These are phyloP conservation scores for Trichophyton rubrum DNA, from an alignment of 2,329 filamentous ascomycete genomes.

Conservation along the genomic window DNA sequence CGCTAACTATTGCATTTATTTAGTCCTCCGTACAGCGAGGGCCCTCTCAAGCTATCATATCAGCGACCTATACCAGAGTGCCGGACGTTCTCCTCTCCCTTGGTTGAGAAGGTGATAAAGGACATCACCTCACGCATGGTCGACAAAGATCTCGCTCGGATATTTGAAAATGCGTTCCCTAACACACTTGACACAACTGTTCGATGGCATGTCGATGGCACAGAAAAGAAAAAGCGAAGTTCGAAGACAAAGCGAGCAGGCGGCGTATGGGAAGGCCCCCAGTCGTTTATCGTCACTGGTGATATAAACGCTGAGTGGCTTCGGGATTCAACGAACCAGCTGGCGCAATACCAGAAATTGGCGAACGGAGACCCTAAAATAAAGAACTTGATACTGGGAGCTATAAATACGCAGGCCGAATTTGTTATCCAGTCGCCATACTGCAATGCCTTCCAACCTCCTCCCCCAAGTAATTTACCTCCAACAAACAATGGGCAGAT, in stretches of 20 bases:
- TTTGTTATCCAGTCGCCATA: conserved; percentile 92
- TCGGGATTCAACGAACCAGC: conserved; percentile 83
- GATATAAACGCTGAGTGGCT: conserved; percentile 92
- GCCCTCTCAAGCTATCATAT: conserved; percentile 67
- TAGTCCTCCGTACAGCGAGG: conserved; percentile 67
- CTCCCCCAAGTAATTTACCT: conserved; percentile 63
- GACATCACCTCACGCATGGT: conserved; percentile 68
- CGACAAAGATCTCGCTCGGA: conserved; percentile 73
- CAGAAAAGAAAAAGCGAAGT: conserved; percentile 26
- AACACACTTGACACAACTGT: conserved; percentile 85
- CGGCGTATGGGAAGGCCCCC: conserved; percentile 65
- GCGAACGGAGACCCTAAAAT: conserved; percentile 70
- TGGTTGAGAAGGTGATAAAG: conserved; percentile 77
- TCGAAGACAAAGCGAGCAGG: conserved; percentile 30
- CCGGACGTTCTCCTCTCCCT: conserved; percentile 75
- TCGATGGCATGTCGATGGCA: conserved; percentile 66
- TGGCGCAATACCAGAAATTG: conserved; percentile 76
- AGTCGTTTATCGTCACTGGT: conserved; percentile 87
- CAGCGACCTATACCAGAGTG: conserved; percentile 72
- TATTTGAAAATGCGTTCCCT: conserved; percentile 93
- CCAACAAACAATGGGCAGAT: conserved; percentile 66
- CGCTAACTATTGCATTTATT: background rate
- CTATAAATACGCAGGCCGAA: conserved; percentile 91
- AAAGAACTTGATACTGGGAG: conserved; percentile 69
- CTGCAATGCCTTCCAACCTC: conserved; percentile 97